A percentile compares a stretch with the other conserved stretches of the same genome.
Conservation (phyloP, 768 basidiomycete species). For the Gloeopeniophorella convolvens region DNA sequence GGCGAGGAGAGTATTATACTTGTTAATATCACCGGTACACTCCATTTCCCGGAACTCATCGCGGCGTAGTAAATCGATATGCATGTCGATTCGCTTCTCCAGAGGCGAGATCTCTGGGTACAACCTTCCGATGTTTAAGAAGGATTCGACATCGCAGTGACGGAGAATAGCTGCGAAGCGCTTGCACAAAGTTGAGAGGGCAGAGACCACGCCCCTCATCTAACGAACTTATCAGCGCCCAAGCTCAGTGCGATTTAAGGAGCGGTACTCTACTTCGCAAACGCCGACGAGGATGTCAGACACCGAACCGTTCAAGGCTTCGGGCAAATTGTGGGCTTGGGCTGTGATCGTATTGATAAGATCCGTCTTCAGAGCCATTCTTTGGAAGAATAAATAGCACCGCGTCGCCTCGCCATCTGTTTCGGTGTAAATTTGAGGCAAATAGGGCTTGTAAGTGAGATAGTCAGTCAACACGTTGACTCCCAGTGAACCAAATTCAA, state of each 20-base stretch:
- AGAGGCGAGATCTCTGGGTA: slow-evolving; percentile 80
- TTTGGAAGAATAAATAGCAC: slow-evolving; percentile 89
- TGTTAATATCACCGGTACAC: slow-evolving; percentile 83
- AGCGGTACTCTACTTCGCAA: slow-evolving; percentile 62
- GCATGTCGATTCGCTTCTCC: slow-evolving; percentile 90
- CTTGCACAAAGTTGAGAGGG: slow-evolving; percentile 77
- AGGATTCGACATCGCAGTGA: slow-evolving; percentile 76
- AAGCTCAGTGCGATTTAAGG: not conserved
- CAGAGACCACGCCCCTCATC: slow-evolving; percentile 81
- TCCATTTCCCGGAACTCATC: slow-evolving; percentile 94
- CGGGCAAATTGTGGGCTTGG: slow-evolving; percentile 77
- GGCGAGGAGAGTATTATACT: slow-evolving; percentile 42
- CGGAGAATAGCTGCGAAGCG: slow-evolving; percentile 83
- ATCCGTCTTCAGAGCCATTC: slow-evolving; percentile 81
- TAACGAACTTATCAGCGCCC: slow-evolving; percentile 26
- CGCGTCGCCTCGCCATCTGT: slow-evolving; percentile 83
- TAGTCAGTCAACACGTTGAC: slow-evolving; percentile 1
- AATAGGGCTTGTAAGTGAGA: slow-evolving; percentile 56
- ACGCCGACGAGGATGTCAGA: slow-evolving; percentile 88
- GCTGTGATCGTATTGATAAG: slow-evolving; percentile 79
- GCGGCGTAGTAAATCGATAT: slow-evolving; percentile 73
- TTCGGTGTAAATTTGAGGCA: slow-evolving; percentile 87
- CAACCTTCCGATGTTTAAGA: slow-evolving; percentile 78
- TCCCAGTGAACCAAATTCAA: not conserved
- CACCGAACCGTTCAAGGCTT: slow-evolving; percentile 73